These are phyloP conservation scores for Lecanoromycetidae sp. DNA, from an alignment of 2,329 filamentous ascomycete genomes.

Conservation along the genomic window DNA sequence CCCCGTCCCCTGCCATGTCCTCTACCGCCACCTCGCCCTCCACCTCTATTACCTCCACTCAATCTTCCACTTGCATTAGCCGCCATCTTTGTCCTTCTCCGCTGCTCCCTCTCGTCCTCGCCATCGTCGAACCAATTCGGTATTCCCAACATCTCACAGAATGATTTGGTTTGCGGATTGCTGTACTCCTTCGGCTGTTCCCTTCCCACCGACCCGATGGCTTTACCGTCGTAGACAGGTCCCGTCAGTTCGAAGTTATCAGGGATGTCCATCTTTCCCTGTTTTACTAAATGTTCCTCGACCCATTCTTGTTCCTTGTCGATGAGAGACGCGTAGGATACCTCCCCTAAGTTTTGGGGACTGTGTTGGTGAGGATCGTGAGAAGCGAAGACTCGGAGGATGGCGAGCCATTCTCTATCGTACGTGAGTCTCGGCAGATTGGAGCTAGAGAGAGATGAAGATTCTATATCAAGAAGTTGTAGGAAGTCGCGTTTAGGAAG, in stretches of 20 bases:
- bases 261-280: conserved; percentile 55
- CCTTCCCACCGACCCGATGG: conserved; percentile 43
- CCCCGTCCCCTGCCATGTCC: conserved; percentile 5
- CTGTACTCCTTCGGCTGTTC: conserved; percentile 69
- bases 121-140: conserved; percentile 62
- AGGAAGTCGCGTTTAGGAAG: conserved; percentile 68
- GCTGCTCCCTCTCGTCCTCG: conserved; percentile 54
- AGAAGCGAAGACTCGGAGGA: conserved; percentile 66
- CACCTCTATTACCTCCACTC: conserved; percentile 6
- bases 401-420: conserved; percentile 91
- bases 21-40: conserved; percentile 12
- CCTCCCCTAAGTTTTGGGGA: conserved; percentile 54
- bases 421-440: conserved; percentile 50
- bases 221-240: conserved; percentile 50
- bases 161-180: conserved; percentile 73
- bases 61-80: conserved; percentile 17
- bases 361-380: conserved; percentile 43
- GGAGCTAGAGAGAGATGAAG: conserved; percentile 26
- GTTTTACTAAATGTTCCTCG: conserved; percentile 56
- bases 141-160: conserved; percentile 67
- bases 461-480: conserved; percentile 57
- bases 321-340: conserved; percentile 55
- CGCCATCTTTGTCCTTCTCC: conserved; percentile 38
- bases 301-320: conserved; percentile 66
- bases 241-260: conserved; percentile 68